These are phyloP conservation scores for Trypanosoma grayi DNA, from an alignment of 208 protist genomes.

Conservation along the genomic window DNA sequence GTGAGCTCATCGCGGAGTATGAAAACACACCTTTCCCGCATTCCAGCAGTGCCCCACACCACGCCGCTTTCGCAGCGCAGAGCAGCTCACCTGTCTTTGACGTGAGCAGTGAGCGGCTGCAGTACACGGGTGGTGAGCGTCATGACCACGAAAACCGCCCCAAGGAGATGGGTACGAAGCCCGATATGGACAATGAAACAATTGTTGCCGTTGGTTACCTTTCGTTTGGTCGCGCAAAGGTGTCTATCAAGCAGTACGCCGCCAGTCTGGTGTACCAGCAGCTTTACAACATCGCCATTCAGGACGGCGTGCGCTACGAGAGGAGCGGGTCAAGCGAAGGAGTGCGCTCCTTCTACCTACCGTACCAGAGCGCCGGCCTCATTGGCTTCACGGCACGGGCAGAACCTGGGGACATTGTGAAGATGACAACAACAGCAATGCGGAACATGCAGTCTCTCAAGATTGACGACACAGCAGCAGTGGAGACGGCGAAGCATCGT, in stretches of 20 bases:
- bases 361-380: constrained; percentile 76
- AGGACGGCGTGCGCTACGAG: constrained; percentile 49
- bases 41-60: constrained; percentile 59
- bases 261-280: constrained; percentile 66
- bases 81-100: constrained; percentile 22
- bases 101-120: constrained; percentile 42
- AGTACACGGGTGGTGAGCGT: constrained; percentile 78
- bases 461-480: constrained; percentile 26
- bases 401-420: constrained; percentile 50
- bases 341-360: constrained; percentile 78
- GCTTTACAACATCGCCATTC: constrained; percentile 62
- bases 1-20: constrained; percentile 80
- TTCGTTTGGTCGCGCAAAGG: constrained; percentile 52
- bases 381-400: constrained; percentile 70
- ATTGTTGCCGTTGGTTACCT: constrained; percentile 85
- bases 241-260: constrained; percentile 61
- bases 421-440: constrained; percentile 61
- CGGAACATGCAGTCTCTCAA: constrained; percentile 45
- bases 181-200: constrained; percentile 80
- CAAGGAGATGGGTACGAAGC: constrained; percentile 85
- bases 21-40: constrained; percentile 82
- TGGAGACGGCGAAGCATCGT: constrained; percentile 61
- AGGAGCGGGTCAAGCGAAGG: constrained; percentile 38
- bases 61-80: constrained; percentile 37
- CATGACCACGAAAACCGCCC: constrained; percentile 84